Percentiles rank a stretch among this genome's conserved stretches.
Evolutionary conservation across 495 filamentous ascomycete genomes (phyloP).

Genomic region (Penicillium soppii): DNA sequence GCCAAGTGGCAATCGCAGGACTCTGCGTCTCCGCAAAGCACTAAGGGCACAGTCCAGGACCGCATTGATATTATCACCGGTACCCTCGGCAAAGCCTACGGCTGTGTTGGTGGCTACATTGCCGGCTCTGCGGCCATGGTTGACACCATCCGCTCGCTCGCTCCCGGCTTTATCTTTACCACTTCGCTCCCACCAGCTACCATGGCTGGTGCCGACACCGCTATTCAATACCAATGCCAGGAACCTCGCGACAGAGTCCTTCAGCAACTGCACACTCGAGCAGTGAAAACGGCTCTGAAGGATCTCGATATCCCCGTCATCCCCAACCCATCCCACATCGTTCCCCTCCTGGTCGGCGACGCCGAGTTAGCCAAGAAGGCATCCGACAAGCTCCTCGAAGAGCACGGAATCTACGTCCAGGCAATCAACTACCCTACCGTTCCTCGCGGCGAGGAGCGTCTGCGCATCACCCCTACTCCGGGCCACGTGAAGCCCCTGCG

Average conservation of each 20-base stretch:
- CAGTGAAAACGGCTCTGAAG: slow-evolving; percentile 77
- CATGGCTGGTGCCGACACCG: slow-evolving; percentile 90
- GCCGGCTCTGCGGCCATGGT: slow-evolving; percentile 86
- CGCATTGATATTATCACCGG: slow-evolving; percentile 97
- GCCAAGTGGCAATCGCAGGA: slow-evolving; percentile 56
- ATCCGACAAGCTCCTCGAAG: slow-evolving; percentile 80
- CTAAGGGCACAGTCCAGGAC: slow-evolving; percentile 85
- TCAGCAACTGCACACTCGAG: slow-evolving; percentile 93
- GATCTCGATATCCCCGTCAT: slow-evolving; percentile 92
- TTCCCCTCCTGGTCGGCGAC: slow-evolving; percentile 90
- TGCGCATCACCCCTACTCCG: slow-evolving; percentile 93
- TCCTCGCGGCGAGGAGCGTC: slow-evolving; percentile 89
- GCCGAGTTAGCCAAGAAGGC: slow-evolving; percentile 91
- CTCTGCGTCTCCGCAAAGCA: slow-evolving; percentile 60
- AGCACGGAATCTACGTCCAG: slow-evolving; percentile 94
- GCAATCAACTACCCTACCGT: slow-evolving; percentile 99
- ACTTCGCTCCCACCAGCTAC: slow-evolving; percentile 93
- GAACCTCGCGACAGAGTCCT: slow-evolving; percentile 80
- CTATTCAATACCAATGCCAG: slow-evolving; percentile 87
- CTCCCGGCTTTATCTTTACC: slow-evolving; percentile 98
- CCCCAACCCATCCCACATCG: slow-evolving; percentile 94
- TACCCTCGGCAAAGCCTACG: slow-evolving; percentile 95
- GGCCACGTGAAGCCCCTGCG: slow-evolving; percentile 82
- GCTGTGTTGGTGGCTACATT: slow-evolving; percentile 97
- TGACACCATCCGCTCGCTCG: slow-evolving; percentile 92